phyloP scores from a whole-genome alignment of 1,284 basidiomycete genomes.

The Trichosporon ovoides region DNA sequence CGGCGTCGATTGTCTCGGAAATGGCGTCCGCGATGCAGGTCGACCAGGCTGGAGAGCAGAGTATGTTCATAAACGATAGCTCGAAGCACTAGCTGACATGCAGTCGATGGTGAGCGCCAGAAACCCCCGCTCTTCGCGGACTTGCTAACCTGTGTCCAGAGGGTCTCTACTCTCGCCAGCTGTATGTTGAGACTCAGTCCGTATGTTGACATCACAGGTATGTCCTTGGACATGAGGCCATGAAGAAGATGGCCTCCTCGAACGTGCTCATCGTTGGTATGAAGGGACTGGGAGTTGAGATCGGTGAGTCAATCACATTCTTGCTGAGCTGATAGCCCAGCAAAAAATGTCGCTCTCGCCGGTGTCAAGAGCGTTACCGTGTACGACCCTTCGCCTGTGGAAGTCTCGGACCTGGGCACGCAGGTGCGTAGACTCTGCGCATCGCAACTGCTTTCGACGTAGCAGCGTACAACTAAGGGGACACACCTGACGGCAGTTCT shows the following conservation, averaged over 20 bases:
- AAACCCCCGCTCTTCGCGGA: not conserved
- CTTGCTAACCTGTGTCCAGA: slow-evolving; percentile 49
- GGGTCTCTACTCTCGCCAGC: slow-evolving; percentile 90
- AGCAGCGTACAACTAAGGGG: too few relatives aligned
- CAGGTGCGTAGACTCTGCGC: slow-evolving; percentile 58
- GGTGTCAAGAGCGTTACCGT: slow-evolving; percentile 98
- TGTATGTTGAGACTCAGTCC: slow-evolving; percentile 55
- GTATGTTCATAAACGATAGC: slow-evolving; percentile 23
- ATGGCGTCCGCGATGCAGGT: slow-evolving; percentile 47
- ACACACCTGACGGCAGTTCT: slow-evolving; percentile 62
- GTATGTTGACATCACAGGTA: slow-evolving; percentile 58
- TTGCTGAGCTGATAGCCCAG: slow-evolving; percentile 50
- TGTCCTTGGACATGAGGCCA: slow-evolving; percentile 94
- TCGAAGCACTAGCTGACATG: slow-evolving; percentile 2
- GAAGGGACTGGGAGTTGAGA: slow-evolving; percentile 92
- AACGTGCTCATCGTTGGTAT: slow-evolving; percentile 93
- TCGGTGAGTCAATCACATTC: slow-evolving; percentile 57
- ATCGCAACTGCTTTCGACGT: not conserved
- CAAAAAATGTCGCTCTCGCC: slow-evolving; percentile 92
- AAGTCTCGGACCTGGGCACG: slow-evolving; percentile 82
- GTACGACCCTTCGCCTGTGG: slow-evolving; percentile 85
- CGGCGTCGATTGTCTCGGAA: slow-evolving; percentile 8
- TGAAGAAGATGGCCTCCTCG: slow-evolving; percentile 98
- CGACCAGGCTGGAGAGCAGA: slow-evolving; percentile 40
- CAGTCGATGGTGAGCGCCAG: slow-evolving; percentile 41